A percentile compares a stretch with the other conserved stretches of the same genome.
Conservation (phyloP, 805 yeast species). For the Yarrowia divulgata region DNA sequence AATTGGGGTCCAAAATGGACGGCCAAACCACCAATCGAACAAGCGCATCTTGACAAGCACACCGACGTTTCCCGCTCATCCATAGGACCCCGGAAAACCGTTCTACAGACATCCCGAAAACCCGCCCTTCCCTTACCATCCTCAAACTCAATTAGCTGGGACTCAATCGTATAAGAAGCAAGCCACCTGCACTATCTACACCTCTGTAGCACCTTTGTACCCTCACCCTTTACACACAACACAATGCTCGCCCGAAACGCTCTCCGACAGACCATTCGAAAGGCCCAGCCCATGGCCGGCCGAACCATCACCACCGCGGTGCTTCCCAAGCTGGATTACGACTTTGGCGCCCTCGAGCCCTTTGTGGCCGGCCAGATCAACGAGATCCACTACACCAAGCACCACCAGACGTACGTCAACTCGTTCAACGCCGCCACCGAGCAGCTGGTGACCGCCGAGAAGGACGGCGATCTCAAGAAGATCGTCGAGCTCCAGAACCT, state of each 20-base stretch:
- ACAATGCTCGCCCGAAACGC: constrained; percentile 39
- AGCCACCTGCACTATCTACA: background rate
- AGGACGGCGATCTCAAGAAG: constrained; percentile 64
- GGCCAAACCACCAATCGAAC: too few relatives aligned
- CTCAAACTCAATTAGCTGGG: constrained; percentile 35
- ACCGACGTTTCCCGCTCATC: too few relatives aligned
- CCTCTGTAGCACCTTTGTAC: background rate
- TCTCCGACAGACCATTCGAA: constrained; percentile 25
- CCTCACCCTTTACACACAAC: background rate
- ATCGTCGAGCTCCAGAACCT: constrained; percentile 68
- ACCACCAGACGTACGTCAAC: constrained; percentile 89
- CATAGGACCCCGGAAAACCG: too few relatives aligned
- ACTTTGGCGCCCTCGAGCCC: constrained; percentile 86
- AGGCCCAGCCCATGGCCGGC: constrained; percentile 32
- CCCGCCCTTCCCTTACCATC: background rate
- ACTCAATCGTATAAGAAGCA: constrained; percentile 1
- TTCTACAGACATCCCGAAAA: too few relatives aligned
- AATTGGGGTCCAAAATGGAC: background rate
- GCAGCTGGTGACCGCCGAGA: constrained; percentile 70
- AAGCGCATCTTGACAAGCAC: too few relatives aligned
- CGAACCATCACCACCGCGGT: constrained; percentile 56
- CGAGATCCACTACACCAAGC: constrained; percentile 84
- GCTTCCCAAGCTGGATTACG: constrained; percentile 83
- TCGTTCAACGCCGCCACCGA: constrained; percentile 82
- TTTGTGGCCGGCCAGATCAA: constrained; percentile 84